Percentiles rank a stretch among this genome's conserved stretches.
Evolutionary conservation across 371 early-diverging fungal species (phyloP).

Genomic region (Zychaea mexicana): DNA sequence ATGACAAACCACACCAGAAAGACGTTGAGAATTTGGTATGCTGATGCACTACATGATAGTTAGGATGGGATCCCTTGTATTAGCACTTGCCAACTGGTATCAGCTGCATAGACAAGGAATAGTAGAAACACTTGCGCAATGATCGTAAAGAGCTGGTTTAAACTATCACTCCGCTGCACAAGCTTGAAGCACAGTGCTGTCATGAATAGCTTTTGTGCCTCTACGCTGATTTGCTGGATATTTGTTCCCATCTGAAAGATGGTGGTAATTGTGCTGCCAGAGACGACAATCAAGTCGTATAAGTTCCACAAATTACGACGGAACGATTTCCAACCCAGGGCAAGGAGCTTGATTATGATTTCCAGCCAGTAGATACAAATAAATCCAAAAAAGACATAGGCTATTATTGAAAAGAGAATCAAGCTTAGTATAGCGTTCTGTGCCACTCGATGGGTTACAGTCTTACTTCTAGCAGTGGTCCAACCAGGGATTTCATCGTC

Average conservation of each 20-base stretch:
- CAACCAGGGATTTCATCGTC: conserved; percentile 8
- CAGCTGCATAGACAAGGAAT: not conserved
- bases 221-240: conserved; percentile 44
- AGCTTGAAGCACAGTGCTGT: conserved; percentile 67
- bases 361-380: conserved; percentile 56
- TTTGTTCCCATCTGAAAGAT: conserved; percentile 35
- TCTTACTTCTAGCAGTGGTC: conserved; percentile 2
- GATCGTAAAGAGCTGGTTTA: conserved; percentile 70
- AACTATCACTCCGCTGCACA: conserved; percentile 63
- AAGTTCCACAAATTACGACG: conserved; percentile 66
- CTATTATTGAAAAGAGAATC: conserved; percentile 10
- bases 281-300: conserved; percentile 57
- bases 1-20: conserved; percentile 73
- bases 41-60: conserved; percentile 62
- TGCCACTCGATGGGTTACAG: not conserved
- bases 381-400: conserved; percentile 49
- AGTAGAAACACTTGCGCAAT: conserved; percentile 55
- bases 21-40: conserved; percentile 64
- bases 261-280: conserved; percentile 52
- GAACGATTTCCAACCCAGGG: conserved; percentile 61
- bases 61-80: no score
- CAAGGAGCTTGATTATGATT: conserved; percentile 51
- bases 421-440: not conserved
- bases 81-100: not conserved
- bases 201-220: conserved; percentile 64